These are phyloP conservation scores for Zalaria obscura DNA, from an alignment of 2,329 filamentous ascomycete species.

Conservation along the genomic window DNA sequence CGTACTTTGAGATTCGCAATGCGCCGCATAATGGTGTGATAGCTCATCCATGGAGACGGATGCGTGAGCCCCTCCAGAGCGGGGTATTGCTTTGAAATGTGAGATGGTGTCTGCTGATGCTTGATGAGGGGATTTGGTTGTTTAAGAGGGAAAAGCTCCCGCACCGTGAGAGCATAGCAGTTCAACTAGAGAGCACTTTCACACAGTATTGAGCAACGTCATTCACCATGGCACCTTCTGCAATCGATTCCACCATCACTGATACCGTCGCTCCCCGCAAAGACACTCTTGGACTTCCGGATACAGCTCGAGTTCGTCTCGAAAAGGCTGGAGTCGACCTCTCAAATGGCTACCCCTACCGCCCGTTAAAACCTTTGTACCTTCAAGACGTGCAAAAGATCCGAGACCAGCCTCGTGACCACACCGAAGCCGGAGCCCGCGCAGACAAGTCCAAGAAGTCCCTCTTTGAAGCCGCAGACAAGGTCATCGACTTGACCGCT, in stretches of 20 bases:
- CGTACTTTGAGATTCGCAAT: too few relatives aligned
- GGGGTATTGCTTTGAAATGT: too few relatives aligned
- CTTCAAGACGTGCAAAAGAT: slow-evolving; percentile 57
- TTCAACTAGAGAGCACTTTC: neutral
- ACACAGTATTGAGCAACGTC: neutral
- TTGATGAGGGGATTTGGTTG: too few relatives aligned
- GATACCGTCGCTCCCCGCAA: slow-evolving; percentile 50
- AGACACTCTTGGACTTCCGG: slow-evolving; percentile 49
- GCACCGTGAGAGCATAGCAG: neutral
- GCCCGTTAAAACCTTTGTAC: slow-evolving; percentile 51
- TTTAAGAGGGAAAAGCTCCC: too few relatives aligned
- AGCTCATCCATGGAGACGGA: too few relatives aligned
- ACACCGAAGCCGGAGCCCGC: slow-evolving; percentile 47
- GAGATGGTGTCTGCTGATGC: too few relatives aligned
- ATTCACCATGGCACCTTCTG: slow-evolving; percentile 38
- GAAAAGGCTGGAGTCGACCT: slow-evolving; percentile 57
- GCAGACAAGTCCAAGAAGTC: slow-evolving; percentile 42
- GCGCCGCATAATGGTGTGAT: too few relatives aligned
- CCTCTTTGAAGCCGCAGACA: slow-evolving; percentile 45
- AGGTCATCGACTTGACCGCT: slow-evolving; percentile 46
- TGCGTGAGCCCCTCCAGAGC: too few relatives aligned
- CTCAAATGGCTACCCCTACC: slow-evolving; percentile 56
- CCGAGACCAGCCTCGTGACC: slow-evolving; percentile 31
- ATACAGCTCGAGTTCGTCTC: slow-evolving; percentile 40
- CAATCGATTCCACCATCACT: slow-evolving; percentile 47